Base-by-base conservation (phyloP, 306 rosid genomes). In the Begonia fuchsioides region DNA sequence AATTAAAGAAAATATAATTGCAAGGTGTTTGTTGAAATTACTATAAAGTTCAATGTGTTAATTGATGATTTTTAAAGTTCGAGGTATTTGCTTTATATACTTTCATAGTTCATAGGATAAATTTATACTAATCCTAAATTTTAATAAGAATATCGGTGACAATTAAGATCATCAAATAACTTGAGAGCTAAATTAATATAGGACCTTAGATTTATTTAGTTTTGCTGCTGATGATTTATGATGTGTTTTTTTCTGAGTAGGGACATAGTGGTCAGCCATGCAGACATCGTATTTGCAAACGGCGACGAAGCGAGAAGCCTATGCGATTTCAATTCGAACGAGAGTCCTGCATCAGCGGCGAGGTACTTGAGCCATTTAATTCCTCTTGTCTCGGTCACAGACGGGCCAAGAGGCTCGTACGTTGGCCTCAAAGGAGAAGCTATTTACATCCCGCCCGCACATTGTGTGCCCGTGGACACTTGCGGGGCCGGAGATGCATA, bases 401-500 rank as follows among this genome's bases (percentile, higher is more conserved):
- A 90, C 49, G 97, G 97, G 48, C 76, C 64, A 2, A 54, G 63
- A 65, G 97, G 97, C 13, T 90, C 97, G 0, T 84, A 75, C 75
- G 65, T 90, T 41, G 95, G 97, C 13, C 69, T 81, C 18, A 84
- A 84, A 57, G 97, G 97, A 54, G 92, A 76, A 69, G 86, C 94
- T 15, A 61, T 90, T 39, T 84, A 84, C 59, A 79, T 90, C 56
- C 94, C 93, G 46, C 94, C 97, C 15, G 74, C 80, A 56, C 85
- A 90, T 1, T 90, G 97, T 20, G 72, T 78, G 54, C 92, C 97
- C 2, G 71, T 76, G 32, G 97, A 90, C 76, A 90, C 95, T 18
- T 84, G 95, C 60, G 97, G 97, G 49, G 97, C 97, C 0, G 97
- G 97, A 13, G 97, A 90, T 76, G 97, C 95, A 10, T 90, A 84